Base-by-base conservation (phyloP, 2,329 filamentous ascomycete genomes). In the Immersiporthe knoxdaviesiana region DNA sequence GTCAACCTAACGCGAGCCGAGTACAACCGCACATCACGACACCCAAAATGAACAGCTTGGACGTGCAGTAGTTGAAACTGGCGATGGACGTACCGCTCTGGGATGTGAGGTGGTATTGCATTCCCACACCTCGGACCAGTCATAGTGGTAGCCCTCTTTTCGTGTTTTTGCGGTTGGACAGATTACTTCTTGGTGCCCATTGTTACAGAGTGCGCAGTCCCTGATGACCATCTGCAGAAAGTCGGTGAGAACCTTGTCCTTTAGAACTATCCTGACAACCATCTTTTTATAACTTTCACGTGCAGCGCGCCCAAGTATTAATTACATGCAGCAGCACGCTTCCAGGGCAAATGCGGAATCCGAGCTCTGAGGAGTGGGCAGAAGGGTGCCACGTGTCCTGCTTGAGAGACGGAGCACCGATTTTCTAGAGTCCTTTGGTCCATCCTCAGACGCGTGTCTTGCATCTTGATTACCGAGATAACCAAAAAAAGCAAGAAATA, bases 11-110 rank as follows among this genome's bases (percentile, higher is more conserved):
- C 30, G 52, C 52, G 52, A 56, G 52, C 52, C 24, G 52, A 56
- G 52, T 27, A 18, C 24, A 56, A 30, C 52, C 24, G 12, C 24
- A 56, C 2, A 4, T 3, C 8, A 18, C 52, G 6, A 56, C 27
- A 2, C 6, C 14, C 6, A 39, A 39, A 30, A 16, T 8, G 14
- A 30, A 56, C 24, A 54, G 11, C 27, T 30, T 5, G 14, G 52
- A 56, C 52, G 7, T 56, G 52, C 52, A 56, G 52, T 56, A 56
- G 52, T 56, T 32, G 52, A 56, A 56, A 56, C 52, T 32, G 52
- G 52, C 52, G 24, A n/a, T n/a, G n/a, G n/a, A 30, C 52, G 27
- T 32, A 8, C 52, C 52, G 12, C 6, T 18, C 12, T 24, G 12
- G 47, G n/a, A 52, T 52, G n/a, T 52, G 11, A 24, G 24, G 47